These are phyloP conservation scores for Paxillus ammoniavirescens DNA, from an alignment of 768 basidiomycete genomes.

Conservation along the genomic window DNA sequence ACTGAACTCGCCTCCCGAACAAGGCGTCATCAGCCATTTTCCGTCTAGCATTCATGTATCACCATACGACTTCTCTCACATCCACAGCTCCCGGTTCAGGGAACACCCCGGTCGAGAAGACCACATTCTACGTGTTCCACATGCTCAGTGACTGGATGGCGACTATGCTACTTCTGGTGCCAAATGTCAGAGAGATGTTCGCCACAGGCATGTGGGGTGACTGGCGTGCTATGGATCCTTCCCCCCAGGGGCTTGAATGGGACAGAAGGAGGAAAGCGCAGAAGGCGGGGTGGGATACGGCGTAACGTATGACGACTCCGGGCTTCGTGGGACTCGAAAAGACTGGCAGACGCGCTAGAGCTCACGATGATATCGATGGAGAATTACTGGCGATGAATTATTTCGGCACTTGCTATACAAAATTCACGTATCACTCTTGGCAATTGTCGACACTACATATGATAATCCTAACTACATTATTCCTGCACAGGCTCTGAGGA, in stretches of 20 bases:
- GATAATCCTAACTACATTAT: no score
- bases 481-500: no score
- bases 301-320: no score
- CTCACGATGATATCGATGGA: no score
- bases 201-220: slow-evolving; percentile 26
- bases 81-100: slow-evolving; percentile 29
- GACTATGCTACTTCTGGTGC: slow-evolving; percentile 26
- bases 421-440: no score
- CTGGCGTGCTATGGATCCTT: slow-evolving; percentile 9
- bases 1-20: neutral
- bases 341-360: slow-evolving; percentile 65
- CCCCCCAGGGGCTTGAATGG: neutral
- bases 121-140: slow-evolving; percentile 44
- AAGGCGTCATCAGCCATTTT: slow-evolving; percentile 34
- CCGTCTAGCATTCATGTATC: slow-evolving; percentile 39
- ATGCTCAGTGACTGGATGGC: slow-evolving; percentile 45
- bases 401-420: no score
- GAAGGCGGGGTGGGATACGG: neutral
- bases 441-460: no score
- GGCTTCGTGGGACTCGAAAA: slow-evolving; percentile 38
- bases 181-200: slow-evolving; percentile 32
- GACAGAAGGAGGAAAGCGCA: neutral
- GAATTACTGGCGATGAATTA: slow-evolving; percentile 13
- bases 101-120: slow-evolving; percentile 37
- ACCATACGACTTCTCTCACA: slow-evolving; percentile 32